Evolutionary conservation across 768 basidiomycete species (phyloP).

Genomic region (Xerocomus brunneocitrinus): DNA sequence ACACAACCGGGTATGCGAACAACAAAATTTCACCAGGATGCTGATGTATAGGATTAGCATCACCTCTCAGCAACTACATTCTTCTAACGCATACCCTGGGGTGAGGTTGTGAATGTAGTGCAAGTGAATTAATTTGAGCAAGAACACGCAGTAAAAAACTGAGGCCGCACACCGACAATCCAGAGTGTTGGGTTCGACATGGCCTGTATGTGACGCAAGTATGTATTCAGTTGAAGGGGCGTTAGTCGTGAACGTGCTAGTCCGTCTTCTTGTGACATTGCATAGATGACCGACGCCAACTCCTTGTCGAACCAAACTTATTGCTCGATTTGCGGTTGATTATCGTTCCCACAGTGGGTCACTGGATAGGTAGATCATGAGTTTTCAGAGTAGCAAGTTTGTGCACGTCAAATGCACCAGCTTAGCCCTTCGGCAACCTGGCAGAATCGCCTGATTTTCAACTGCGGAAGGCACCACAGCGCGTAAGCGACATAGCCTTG

Average conservation of each 20-base stretch:
- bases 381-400: not conserved
- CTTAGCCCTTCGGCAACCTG: too few relatives aligned
- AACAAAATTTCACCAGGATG: not conserved
- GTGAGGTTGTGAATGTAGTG: not conserved
- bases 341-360: not conserved
- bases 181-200: too few relatives aligned
- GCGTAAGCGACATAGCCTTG: not conserved
- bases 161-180: not conserved
- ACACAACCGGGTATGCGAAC: too few relatives aligned
- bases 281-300: not conserved
- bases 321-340: not conserved
- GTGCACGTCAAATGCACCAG: too few relatives aligned
- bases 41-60: not conserved
- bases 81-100: too few relatives aligned
- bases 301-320: not conserved
- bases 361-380: not conserved
- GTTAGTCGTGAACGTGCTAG: not conserved
- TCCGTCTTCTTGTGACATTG: not conserved
- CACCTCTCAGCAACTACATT: not conserved
- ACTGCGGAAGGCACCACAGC: not conserved
- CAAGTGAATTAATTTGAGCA: not conserved
- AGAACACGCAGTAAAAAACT: not conserved
- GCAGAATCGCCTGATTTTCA: too few relatives aligned
- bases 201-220: too few relatives aligned
- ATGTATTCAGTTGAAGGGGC: not conserved